Conservation (phyloP, 495 filamentous ascomycete genomes). For the Aspergillus saccharolyticus region DNA sequence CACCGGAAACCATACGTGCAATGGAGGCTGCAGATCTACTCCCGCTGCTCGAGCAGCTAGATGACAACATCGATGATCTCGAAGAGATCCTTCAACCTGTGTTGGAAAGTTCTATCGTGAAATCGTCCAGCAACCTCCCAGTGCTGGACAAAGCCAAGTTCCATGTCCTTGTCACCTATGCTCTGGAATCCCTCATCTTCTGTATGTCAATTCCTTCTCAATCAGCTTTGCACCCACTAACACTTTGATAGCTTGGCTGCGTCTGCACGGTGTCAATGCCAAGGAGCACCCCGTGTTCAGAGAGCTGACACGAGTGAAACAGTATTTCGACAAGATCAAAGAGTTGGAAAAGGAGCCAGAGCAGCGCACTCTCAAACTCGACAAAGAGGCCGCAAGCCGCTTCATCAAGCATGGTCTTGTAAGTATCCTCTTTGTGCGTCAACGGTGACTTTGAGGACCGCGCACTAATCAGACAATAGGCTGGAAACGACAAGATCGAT, state of each 20-base stretch:
- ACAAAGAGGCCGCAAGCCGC: constrained; percentile 74
- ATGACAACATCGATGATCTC: constrained; percentile 70
- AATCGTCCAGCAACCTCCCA: constrained; percentile 71
- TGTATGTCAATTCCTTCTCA: constrained; percentile 47
- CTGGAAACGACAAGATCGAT: constrained; percentile 60
- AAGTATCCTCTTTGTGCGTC: constrained; percentile 4
- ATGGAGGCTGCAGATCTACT: constrained; percentile 44
- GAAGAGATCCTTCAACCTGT: constrained; percentile 66
- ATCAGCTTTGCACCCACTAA: constrained; percentile 16
- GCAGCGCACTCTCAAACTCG: constrained; percentile 56
- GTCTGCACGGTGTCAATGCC: constrained; percentile 71
- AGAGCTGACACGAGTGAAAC: constrained; percentile 78
- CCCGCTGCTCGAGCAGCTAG: constrained; percentile 63
- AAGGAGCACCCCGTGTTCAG: constrained; percentile 78
- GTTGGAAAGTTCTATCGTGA: constrained; percentile 55
- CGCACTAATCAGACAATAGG: constrained; percentile 28
- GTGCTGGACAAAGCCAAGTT: constrained; percentile 92
- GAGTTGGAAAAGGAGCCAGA: constrained; percentile 48
- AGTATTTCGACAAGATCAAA: constrained; percentile 94
- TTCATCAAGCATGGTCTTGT: constrained; percentile 79
- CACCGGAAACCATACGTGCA: constrained; percentile 8
- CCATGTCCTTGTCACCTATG: constrained; percentile 75
- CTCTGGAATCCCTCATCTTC: constrained; percentile 88
- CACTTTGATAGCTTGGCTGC: constrained; percentile 58
- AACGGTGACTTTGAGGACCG: background rate